phyloP scores from a whole-genome alignment of 2,329 filamentous ascomycete species.

The Colletotrichum somersetense region DNA sequence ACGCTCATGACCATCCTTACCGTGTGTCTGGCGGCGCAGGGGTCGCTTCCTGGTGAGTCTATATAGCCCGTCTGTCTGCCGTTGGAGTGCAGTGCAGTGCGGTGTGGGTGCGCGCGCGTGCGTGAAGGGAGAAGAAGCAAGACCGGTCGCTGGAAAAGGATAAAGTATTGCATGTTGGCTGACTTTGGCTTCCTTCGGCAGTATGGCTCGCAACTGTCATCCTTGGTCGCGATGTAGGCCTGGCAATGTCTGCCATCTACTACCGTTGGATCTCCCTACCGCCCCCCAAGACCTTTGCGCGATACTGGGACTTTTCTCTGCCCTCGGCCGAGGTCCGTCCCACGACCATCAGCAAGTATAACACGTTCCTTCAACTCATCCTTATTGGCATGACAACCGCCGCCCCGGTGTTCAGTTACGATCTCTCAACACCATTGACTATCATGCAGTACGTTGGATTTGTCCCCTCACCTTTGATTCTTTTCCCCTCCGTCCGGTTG shows the following conservation, averaged over 20 bases:
- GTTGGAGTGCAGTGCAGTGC: not conserved
- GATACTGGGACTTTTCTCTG: conserved; percentile 98
- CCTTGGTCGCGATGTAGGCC: conserved; percentile 85
- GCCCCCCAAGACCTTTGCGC: conserved; percentile 88
- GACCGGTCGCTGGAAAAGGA: not conserved
- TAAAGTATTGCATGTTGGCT: not conserved
- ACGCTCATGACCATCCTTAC: conserved; percentile 94
- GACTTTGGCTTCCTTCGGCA: conserved; percentile 48
- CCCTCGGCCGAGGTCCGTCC: conserved; percentile 88
- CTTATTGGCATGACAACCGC: conserved; percentile 88
- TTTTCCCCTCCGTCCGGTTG: no score
- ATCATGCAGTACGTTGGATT: conserved; percentile 71
- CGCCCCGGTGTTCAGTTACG: conserved; percentile 77
- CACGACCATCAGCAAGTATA: conserved; percentile 88
- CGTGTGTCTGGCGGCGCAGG: conserved; percentile 85
- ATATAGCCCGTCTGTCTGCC: not conserved
- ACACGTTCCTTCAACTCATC: conserved; percentile 90
- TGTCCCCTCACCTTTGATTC: not conserved
- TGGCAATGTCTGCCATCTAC: conserved; percentile 90
- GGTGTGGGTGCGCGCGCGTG: not conserved
- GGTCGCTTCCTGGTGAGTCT: conserved; percentile 79
- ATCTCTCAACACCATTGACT: conserved; percentile 67
- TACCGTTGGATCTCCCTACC: conserved; percentile 96
- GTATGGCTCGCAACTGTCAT: conserved; percentile 93
- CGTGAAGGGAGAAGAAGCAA: not conserved